These are phyloP conservation scores for Harrya chromipes DNA, from an alignment of 768 basidiomycete genomes.

Conservation along the genomic window DNA sequence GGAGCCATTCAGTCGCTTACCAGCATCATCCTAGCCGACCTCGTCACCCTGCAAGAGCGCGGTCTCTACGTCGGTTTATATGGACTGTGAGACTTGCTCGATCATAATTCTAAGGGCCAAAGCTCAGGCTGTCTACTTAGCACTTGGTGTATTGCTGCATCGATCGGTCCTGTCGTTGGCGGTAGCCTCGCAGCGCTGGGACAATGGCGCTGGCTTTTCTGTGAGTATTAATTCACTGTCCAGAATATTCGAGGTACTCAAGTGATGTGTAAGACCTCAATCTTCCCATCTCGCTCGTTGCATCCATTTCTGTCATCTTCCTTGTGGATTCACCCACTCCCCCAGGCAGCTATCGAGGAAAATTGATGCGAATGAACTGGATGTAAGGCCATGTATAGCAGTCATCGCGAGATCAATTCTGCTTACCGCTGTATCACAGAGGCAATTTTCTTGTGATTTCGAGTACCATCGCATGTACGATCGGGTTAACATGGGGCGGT, in stretches of 20 bases:
- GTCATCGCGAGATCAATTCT: no score
- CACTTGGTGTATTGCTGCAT: constrained; percentile 37
- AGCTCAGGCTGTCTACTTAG: background rate
- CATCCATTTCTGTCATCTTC: constrained; percentile 25
- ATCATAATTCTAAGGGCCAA: background rate
- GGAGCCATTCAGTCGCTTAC: constrained; percentile 38
- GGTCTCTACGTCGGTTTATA: constrained; percentile 39
- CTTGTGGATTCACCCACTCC: constrained; percentile 37
- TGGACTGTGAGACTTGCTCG: constrained; percentile 27
- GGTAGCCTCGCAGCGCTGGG: constrained; percentile 32
- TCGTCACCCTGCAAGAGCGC: constrained; percentile 45
- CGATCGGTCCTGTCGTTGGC: constrained; percentile 36
- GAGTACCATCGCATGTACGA: constrained; percentile 33
- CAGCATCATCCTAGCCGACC: constrained; percentile 43
- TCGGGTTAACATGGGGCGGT: constrained; percentile 45
- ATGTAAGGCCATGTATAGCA: constrained; percentile 28
- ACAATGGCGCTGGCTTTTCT: constrained; percentile 43
- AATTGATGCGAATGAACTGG: constrained; percentile 42
- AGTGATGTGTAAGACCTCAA: constrained; percentile 34
- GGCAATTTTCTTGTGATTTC: constrained; percentile 42
- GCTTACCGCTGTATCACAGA: constrained; percentile 17
- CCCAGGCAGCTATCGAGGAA: constrained; percentile 30
- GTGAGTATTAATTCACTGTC: constrained; percentile 13
- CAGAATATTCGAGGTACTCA: background rate
- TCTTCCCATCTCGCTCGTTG: constrained; percentile 35